phyloP scores from a whole-genome alignment of 2,329 filamentous ascomycete species.

The Microdochium trichocladiopsis region DNA sequence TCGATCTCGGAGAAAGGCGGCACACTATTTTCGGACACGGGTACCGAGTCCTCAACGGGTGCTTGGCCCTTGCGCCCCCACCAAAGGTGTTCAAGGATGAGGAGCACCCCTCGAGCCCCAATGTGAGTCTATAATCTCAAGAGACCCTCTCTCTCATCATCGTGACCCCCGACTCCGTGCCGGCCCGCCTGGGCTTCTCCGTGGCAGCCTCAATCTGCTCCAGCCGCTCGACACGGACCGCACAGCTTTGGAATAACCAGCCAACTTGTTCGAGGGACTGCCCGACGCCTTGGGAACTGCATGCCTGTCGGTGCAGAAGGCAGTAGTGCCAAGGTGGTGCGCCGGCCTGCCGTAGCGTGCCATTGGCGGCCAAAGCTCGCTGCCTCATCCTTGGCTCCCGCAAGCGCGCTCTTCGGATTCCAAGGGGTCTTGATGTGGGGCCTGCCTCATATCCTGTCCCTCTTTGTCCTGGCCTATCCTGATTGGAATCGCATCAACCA shows the following conservation, averaged over 20 bases:
- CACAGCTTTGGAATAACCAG: no score
- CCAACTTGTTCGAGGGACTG: no score
- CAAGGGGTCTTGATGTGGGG: not conserved
- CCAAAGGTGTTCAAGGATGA: not conserved
- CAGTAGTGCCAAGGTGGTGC: not conserved
- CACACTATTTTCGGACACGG: not conserved
- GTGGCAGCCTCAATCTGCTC: no score
- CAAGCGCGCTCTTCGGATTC: not conserved
- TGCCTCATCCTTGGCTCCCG: not conserved
- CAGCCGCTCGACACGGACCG: no score
- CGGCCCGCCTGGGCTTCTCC: not conserved
- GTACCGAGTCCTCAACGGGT: not conserved
- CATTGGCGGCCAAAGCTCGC: not conserved
- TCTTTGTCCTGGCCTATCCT: no score
- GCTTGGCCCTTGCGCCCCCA: not conserved
- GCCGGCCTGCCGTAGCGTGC: not conserved
- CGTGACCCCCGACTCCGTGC: not conserved
- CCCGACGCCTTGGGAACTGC: no score
- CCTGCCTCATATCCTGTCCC: not conserved
- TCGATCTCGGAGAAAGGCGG: not conserved
- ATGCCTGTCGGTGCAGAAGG: not conserved
- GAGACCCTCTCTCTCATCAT: not conserved
- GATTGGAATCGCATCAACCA: no score
- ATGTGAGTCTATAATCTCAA: not conserved
- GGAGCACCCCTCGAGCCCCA: not conserved